Conservation (phyloP, 73 alveolate species). For the Paramecium bursaria region DNA sequence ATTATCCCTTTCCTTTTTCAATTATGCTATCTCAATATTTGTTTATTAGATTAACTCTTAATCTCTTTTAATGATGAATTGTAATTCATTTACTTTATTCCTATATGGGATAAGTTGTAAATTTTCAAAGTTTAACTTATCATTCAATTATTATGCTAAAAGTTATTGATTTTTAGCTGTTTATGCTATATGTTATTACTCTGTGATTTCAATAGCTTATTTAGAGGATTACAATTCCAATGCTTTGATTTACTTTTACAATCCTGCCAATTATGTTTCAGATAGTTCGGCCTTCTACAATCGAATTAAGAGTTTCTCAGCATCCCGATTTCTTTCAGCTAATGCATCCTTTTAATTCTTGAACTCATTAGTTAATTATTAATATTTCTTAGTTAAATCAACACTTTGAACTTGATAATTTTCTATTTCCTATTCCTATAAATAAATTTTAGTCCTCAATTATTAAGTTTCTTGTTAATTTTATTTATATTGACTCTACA, state of each 20-base stretch:
- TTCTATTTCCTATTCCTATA: slow-evolving; percentile 18
- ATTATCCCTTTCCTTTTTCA: slow-evolving; percentile 1
- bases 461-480: slow-evolving; percentile 34
- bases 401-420: background rate
- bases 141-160: no score
- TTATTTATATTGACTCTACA: slow-evolving; percentile 3
- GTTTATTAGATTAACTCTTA: background rate
- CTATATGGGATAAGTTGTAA: no score
- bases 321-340: background rate
- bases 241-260: slow-evolving; percentile 1
- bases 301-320: slow-evolving; percentile 20
- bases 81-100: no score
- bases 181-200: no score
- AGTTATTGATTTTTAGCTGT: no score
- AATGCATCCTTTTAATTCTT: background rate
- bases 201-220: no score
- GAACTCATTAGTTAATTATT: background rate
- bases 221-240: no score
- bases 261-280: slow-evolving; percentile 5
- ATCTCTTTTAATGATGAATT: background rate
- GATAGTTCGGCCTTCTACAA: slow-evolving; percentile 16
- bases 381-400: slow-evolving; percentile 40
- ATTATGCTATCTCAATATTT: background rate
- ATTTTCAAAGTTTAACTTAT: no score
- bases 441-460: slow-evolving; percentile 26